A percentile compares a stretch with the other conserved stretches of the same genome.
These are phyloP conservation scores for Cryptococcus sp. DNA, from an alignment of 1,284 basidiomycete genomes.

Conservation along the genomic window DNA sequence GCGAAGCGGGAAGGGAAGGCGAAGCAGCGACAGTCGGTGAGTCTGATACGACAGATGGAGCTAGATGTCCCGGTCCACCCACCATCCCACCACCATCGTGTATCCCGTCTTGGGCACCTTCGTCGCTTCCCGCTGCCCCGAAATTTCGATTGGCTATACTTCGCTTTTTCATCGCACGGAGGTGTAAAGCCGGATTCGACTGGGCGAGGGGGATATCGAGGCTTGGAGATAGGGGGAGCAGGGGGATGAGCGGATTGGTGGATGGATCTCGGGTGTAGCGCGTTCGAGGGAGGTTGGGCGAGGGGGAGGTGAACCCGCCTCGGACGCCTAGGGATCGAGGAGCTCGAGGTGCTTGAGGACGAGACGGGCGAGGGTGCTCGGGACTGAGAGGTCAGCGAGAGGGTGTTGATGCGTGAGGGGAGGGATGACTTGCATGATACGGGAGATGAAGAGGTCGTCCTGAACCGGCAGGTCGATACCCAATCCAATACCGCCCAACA, in stretches of 20 bases:
- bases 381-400: too few relatives aligned
- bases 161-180: slow-evolving; percentile 17
- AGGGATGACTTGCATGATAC: too few relatives aligned
- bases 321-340: slow-evolving; percentile 16
- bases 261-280: slow-evolving; percentile 13
- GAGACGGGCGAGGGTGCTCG: not conserved
- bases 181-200: slow-evolving; percentile 13
- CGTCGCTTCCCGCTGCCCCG: not conserved
- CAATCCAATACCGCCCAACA: slow-evolving; percentile 5
- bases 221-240: slow-evolving; percentile 8
- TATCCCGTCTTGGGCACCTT: too few relatives aligned
- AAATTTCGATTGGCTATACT: slow-evolving; percentile 9
- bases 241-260: slow-evolving; percentile 11
- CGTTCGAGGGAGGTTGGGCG: slow-evolving; percentile 11
- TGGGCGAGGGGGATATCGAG: slow-evolving; percentile 13
- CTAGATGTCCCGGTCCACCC: slow-evolving; percentile 1
- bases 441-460: too few relatives aligned
- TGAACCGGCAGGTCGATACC: slow-evolving; percentile 6
- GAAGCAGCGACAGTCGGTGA: slow-evolving; percentile 1
- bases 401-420: too few relatives aligned
- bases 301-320: slow-evolving; percentile 11
- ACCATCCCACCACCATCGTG: too few relatives aligned
- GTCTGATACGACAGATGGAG: not conserved
- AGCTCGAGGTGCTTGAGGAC: slow-evolving; percentile 8
- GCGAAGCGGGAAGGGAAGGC: too few relatives aligned